Conservation (phyloP, 805 yeast genomes). For the Yarrowia sp. region DNA sequence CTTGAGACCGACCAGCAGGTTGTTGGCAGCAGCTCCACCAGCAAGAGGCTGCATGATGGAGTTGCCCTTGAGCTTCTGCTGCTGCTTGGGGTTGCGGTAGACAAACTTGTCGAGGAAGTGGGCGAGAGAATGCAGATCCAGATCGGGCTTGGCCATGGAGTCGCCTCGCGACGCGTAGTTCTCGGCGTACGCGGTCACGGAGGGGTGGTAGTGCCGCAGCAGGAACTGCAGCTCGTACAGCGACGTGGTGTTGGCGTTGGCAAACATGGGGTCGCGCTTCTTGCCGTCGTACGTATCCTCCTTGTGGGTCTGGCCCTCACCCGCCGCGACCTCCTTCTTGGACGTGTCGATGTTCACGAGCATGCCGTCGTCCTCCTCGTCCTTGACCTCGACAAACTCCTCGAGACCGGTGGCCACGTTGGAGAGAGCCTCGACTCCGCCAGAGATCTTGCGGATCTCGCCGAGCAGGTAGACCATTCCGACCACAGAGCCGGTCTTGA, state of each 20-base stretch:
- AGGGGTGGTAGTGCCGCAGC: constrained; percentile 84
- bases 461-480: constrained; percentile 76
- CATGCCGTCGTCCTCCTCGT: constrained; percentile 30
- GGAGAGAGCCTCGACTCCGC: constrained; percentile 46
- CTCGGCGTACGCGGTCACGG: constrained; percentile 76
- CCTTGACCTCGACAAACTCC: constrained; percentile 39
- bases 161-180: constrained; percentile 40
- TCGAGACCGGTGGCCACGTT: constrained; percentile 53
- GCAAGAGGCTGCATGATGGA: constrained; percentile 98
- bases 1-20: constrained; percentile 27
- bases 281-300: constrained; percentile 64
- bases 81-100: constrained; percentile 85
- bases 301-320: constrained; percentile 19
- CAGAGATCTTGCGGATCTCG: constrained; percentile 53
- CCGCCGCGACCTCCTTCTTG: constrained; percentile 3
- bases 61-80: constrained; percentile 69
- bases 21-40: constrained; percentile 57
- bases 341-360: constrained; percentile 13
- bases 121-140: constrained; percentile 79
- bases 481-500: constrained; percentile 80
- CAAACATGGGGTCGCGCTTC: constrained; percentile 87
- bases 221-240: constrained; percentile 84
- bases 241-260: constrained; percentile 79
- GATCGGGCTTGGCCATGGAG: constrained; percentile 69
- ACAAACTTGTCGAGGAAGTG: constrained; percentile 96